These are phyloP conservation scores for Spathaspora sp. DNA, from an alignment of 1,139 yeast species.

Conservation along the genomic window DNA sequence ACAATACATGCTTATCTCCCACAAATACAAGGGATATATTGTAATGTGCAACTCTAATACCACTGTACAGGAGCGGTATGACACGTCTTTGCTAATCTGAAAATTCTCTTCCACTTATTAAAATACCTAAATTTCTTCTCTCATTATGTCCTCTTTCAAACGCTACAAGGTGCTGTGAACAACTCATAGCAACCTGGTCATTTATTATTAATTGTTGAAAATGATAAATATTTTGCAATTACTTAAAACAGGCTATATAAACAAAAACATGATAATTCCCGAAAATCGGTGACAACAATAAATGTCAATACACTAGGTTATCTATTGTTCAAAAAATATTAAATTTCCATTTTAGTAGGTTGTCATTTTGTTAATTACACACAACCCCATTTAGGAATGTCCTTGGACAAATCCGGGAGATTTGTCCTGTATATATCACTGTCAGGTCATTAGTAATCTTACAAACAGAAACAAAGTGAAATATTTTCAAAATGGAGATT, in stretches of 20 bases:
- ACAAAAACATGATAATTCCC: not conserved
- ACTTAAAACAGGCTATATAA: not conserved
- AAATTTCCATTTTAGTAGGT: not conserved
- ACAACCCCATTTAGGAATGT: not conserved
- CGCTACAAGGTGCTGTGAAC: not conserved
- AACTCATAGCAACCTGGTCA: not conserved
- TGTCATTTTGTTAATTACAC: not conserved
- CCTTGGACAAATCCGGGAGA: not conserved
- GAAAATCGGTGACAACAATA: not conserved
- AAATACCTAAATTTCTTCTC: too few relatives aligned
- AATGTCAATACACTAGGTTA: not conserved
- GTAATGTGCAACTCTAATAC: too few relatives aligned
- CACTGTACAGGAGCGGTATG: too few relatives aligned
- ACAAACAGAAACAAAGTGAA: not conserved
- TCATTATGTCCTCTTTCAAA: too few relatives aligned
- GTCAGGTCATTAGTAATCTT: not conserved
- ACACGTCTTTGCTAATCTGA: too few relatives aligned
- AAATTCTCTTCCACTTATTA: too few relatives aligned
- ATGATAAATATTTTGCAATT: not conserved
- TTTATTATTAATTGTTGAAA: not conserved
- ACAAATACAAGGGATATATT: too few relatives aligned
- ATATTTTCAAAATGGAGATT: not conserved
- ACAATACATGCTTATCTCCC: too few relatives aligned
- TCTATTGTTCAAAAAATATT: not conserved
- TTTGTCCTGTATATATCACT: not conserved